Evolutionary conservation across 495 filamentous ascomycete species (phyloP), one percentile per base, ranked within the genome.

Genomic region (Bacidia gigantensis): DNA sequence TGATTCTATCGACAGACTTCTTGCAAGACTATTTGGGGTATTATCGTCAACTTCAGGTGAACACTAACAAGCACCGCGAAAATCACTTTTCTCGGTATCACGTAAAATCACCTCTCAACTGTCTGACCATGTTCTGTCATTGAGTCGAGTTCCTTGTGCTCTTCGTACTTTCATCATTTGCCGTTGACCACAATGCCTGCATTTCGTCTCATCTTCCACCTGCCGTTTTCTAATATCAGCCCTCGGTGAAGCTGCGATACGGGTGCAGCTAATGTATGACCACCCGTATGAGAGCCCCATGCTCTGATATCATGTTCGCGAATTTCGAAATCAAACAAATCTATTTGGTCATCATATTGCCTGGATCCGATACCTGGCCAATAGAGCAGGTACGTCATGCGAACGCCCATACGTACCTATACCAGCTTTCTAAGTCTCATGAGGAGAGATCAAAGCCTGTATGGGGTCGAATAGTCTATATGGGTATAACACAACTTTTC

Each of bases 401-500:
- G 32, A 58, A 58, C 48, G 56, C 52, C 56, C 56, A 54, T 54
- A 23, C 41, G 50, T 53, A 29, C 23, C 39, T 40, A 35, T 52
- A 22, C 18, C 21, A 23, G 38, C 39, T 25, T 26, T 53, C 25
- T 50, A 24, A 46, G 50, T 35, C 53, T 26, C 47, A 38, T 24
- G 21, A 46, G 11, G 42, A 24, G 40, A 45, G 46, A 41, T 35
- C 53, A 41, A 46, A 35, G 50, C 51, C 42, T 49, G 44, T 56
- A 55, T 55, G 46, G 50, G 49, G 50, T 44, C 51, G 26, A 57
- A 9, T 42, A 32, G 49, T 60, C 57, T 55, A 54, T 46, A 52
- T 52, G 48, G 54, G 57, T 55, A 59, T 57, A 83, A 80, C 73
- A 72, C 75, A 83, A 83, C 81, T 80, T 82, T 73, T 87, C 83